phyloP scores from a whole-genome alignment of 345 rosid genomes.

The Acer campestre region DNA sequence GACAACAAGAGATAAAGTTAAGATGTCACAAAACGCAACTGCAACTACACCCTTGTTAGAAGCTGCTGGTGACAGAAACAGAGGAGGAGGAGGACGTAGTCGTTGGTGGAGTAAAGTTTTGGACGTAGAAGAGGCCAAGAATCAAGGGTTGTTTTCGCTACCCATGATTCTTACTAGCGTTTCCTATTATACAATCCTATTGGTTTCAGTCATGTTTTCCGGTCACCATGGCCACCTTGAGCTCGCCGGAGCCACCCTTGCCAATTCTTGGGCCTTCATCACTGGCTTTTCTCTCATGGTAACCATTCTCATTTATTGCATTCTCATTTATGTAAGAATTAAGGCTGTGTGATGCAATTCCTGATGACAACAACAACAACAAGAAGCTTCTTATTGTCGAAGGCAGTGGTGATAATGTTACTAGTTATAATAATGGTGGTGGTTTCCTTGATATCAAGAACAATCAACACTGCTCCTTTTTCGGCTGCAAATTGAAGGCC shows the following conservation, averaged over 20 bases:
- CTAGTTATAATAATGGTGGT: slow-evolving; percentile 23
- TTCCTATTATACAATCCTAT: slow-evolving; percentile 50
- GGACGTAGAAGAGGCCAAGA: slow-evolving; percentile 59
- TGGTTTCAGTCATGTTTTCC: slow-evolving; percentile 81
- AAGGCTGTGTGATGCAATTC: too few species aligned
- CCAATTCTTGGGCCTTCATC: slow-evolving; percentile 82
- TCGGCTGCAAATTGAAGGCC: slow-evolving; percentile 74
- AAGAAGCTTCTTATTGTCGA: slow-evolving; percentile 16
- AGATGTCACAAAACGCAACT: slow-evolving; percentile 10
- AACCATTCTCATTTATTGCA: background rate
- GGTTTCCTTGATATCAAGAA: slow-evolving; percentile 37
- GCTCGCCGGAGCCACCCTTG: slow-evolving; percentile 87
- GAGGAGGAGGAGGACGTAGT: background rate
- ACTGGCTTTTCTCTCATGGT: slow-evolving; percentile 88
- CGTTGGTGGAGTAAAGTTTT: slow-evolving; percentile 41
- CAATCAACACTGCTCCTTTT: slow-evolving; percentile 52
- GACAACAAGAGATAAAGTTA: background rate
- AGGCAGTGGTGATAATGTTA: slow-evolving; percentile 13
- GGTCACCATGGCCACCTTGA: slow-evolving; percentile 72
- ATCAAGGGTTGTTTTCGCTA: slow-evolving; percentile 53
- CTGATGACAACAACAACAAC: slow-evolving; percentile 13
- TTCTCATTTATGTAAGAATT: too few species aligned
- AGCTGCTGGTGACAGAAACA: background rate
- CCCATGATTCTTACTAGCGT: slow-evolving; percentile 72
- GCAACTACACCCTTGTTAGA: slow-evolving; percentile 26